These are phyloP conservation scores for Strigomonas oncopelti DNA, from an alignment of 208 protist species.

Conservation along the genomic window DNA sequence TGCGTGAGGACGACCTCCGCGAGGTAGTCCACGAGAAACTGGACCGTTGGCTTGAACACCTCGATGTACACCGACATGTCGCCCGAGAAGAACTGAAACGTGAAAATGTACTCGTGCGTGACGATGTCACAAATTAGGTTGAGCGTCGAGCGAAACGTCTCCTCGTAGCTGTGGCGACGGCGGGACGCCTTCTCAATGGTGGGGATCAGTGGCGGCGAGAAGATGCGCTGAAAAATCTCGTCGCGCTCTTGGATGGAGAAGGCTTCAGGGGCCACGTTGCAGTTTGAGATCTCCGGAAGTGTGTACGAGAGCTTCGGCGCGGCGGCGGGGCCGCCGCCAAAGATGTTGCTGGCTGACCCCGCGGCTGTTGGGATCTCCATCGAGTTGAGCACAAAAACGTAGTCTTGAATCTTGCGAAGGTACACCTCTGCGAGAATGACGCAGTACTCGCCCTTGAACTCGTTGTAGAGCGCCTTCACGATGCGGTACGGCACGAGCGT, in stretches of 20 bases:
- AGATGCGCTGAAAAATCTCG: slow-evolving; percentile 43
- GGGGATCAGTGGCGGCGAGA: slow-evolving; percentile 65
- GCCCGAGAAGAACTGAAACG: slow-evolving; percentile 77
- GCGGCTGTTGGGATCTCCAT: slow-evolving; percentile 39
- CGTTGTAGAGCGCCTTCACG: slow-evolving; percentile 58
- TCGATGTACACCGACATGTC: slow-evolving; percentile 77
- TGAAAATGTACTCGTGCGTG: slow-evolving; percentile 87
- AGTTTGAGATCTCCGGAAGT: slow-evolving; percentile 1
- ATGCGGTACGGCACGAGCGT: slow-evolving; percentile 60
- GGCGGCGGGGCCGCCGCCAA: slow-evolving; percentile 9
- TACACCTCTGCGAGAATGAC: slow-evolving; percentile 73
- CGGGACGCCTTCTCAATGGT: slow-evolving; percentile 55
- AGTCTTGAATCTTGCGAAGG: slow-evolving; percentile 63
- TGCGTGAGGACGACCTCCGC: slow-evolving; percentile 66
- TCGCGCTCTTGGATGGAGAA: slow-evolving; percentile 58
- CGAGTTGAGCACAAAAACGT: slow-evolving; percentile 68
- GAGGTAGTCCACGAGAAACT: slow-evolving; percentile 82
- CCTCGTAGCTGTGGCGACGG: slow-evolving; percentile 67
- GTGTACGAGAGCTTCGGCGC: slow-evolving; percentile 2
- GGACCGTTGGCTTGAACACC: slow-evolving; percentile 69
- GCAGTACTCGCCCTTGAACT: slow-evolving; percentile 72
- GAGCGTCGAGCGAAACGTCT: slow-evolving; percentile 78
- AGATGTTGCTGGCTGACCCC: slow-evolving; percentile 12
- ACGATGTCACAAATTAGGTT: slow-evolving; percentile 73
- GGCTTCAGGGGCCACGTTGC: not conserved